These are phyloP conservation scores for Sporisorium scitamineum DNA, from an alignment of 1,284 basidiomycete species.

Conservation along the genomic window DNA sequence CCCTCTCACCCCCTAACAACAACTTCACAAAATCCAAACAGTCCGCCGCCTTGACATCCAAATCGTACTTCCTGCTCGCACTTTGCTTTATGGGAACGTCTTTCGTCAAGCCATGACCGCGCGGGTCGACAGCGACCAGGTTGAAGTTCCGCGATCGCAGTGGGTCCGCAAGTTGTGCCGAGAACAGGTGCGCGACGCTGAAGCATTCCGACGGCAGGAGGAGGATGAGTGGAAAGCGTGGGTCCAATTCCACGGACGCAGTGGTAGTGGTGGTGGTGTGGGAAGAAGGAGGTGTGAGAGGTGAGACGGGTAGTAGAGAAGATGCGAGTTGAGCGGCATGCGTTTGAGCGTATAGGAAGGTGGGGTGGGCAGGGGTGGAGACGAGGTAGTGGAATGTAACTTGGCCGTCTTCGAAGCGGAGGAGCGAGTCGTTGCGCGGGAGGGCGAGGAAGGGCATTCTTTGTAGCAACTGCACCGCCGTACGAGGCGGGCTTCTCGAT, in stretches of 20 bases:
- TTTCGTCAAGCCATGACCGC: slow-evolving; percentile 22
- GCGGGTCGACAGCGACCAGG: slow-evolving; percentile 24
- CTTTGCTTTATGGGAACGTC: slow-evolving; percentile 13
- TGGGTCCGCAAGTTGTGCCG: slow-evolving; percentile 17
- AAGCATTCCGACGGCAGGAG: slow-evolving; percentile 33
- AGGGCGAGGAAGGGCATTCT: slow-evolving; percentile 30
- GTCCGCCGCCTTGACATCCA: slow-evolving; percentile 30
- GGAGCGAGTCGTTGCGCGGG: slow-evolving; percentile 4
- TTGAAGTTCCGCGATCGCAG: slow-evolving; percentile 13
- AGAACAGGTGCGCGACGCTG: slow-evolving; percentile 24
- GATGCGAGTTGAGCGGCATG: slow-evolving; percentile 4
- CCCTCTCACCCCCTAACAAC: neutral
- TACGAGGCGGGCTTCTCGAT: too few species aligned
- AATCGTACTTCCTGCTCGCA: slow-evolving; percentile 13
- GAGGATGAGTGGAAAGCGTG: slow-evolving; percentile 17
- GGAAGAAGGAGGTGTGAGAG: neutral
- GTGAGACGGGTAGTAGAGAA: neutral
- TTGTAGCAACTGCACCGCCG: too few species aligned
- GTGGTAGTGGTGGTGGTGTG: neutral
- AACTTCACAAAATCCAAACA: slow-evolving; percentile 5
- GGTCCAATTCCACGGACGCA: slow-evolving; percentile 7
- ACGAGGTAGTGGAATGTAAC: slow-evolving; percentile 28
- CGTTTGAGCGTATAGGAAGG: slow-evolving; percentile 9
- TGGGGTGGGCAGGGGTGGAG: slow-evolving; percentile 14
- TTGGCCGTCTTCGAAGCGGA: slow-evolving; percentile 6